These are phyloP conservation scores for Crithidia fasciculata DNA, from an alignment of 208 protist species.

Conservation along the genomic window DNA sequence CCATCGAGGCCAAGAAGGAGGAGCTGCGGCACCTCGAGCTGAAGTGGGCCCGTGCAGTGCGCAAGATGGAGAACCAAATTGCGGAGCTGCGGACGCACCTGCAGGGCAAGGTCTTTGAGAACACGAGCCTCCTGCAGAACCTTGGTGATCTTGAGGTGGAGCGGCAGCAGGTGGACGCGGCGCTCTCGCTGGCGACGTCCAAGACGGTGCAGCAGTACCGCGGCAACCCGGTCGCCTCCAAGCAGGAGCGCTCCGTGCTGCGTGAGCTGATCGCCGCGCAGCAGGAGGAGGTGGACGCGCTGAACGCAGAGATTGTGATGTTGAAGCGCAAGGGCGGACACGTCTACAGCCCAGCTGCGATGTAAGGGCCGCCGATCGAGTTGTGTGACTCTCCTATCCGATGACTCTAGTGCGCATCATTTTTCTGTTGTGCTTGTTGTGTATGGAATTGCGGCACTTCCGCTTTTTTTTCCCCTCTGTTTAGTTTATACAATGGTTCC, in stretches of 20 bases:
- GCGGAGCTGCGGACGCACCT: constrained; percentile 61
- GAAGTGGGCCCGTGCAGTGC: constrained; percentile 72
- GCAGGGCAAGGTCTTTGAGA: constrained; percentile 71
- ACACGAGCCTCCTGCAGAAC: constrained; percentile 89
- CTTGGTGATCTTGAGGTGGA: constrained; percentile 81
- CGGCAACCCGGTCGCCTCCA: constrained; percentile 78
- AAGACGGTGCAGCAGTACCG: constrained; percentile 76
- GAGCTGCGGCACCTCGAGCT: constrained; percentile 85
- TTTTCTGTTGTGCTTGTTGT: no score
- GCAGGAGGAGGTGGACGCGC: constrained; percentile 93
- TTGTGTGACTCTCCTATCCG: no score
- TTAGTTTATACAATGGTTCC: no score
- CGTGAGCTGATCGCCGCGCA: constrained; percentile 89
- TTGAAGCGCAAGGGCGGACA: constrained; percentile 93
- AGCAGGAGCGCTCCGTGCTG: constrained; percentile 77
- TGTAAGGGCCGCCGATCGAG: constrained; percentile 7
- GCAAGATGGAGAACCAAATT: constrained; percentile 75
- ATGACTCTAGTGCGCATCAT: no score
- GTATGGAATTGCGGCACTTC: no score
- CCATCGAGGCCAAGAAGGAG: constrained; percentile 91
- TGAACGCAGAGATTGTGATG: constrained; percentile 92
- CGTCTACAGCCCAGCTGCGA: constrained; percentile 76
- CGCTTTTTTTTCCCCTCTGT: no score
- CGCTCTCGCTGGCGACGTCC: constrained; percentile 72
- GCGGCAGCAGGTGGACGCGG: constrained; percentile 76